Base-by-base conservation (phyloP, 352 stramenopile genomes). In the Phytopythium sindhum region DNA sequence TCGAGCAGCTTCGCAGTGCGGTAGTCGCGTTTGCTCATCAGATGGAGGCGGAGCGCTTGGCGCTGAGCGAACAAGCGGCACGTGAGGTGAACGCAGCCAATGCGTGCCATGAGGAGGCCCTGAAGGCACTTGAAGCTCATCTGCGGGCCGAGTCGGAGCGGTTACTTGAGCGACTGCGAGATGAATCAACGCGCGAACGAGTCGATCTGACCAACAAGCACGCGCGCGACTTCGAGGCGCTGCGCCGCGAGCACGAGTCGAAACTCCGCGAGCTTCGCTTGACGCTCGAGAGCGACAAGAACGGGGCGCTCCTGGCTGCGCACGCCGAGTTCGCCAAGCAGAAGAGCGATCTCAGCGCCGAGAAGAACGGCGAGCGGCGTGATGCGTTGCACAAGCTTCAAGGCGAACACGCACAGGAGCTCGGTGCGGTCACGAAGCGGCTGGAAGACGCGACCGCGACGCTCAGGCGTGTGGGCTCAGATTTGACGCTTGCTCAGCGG, bases 351-450 rank as follows among this genome's bases (percentile, higher is more conserved):
- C 24, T 84, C 17, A 61, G 60, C 2, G 55, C 17, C 1, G 67
- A 75, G 31, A 88, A 85, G 60, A 78, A 92, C 42, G n/a, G 31
- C 0, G 76, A 86, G 53, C 68, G 68, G 4, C 57, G 61, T 1
- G 61, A 71, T 14, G 66, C 65, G 6, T 57, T 84, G 23, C 54
- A 68, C 17, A 67, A 76, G n/a, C 68, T 69, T 8, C 63, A 73
- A 52, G 42, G 24, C 2, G 26, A 47, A 12, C 72, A 88, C 61
- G 58, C 70, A 14, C 55, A 68, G n/a, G 56, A 76, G 23, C 67
- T 72, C 26, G 45, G n/a, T 0, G 60, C 60, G 5, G n/a, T 89
- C 37, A 54, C 71, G 33, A 56, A 23, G 26, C 64, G 70, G 6
- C 21, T 74, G 17, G 70, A 84, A 4, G 44, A 59, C 1, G 53